These are phyloP conservation scores for Ophiostoma ulmi DNA, from an alignment of 2,329 filamentous ascomycete genomes.

Conservation along the genomic window DNA sequence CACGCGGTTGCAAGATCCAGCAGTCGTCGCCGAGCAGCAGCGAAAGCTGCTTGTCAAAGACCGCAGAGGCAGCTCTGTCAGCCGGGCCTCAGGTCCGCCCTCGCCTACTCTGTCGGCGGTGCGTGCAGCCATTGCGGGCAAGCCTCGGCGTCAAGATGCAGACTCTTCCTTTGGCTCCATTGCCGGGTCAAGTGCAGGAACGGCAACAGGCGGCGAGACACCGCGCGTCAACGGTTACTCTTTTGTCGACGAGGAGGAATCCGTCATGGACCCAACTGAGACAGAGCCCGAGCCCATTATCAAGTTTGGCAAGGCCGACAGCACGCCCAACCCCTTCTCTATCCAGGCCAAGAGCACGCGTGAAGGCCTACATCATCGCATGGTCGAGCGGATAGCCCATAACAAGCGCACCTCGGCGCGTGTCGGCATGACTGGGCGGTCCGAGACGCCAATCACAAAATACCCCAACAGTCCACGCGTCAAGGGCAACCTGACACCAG, in stretches of 20 bases:
- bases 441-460: constrained; percentile 59
- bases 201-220: constrained; percentile 60
- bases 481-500: constrained; percentile 61
- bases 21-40: constrained; percentile 28
- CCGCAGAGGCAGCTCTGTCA: constrained; percentile 25
- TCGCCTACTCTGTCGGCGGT: constrained; percentile 83
- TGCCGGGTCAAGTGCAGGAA: constrained; percentile 11
- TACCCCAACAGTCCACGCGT: constrained; percentile 63
- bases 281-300: constrained; percentile 41
- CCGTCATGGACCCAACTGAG: constrained; percentile 38
- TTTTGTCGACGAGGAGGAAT: constrained; percentile 76
- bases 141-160: constrained; percentile 56
- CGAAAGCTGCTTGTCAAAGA: not conserved
- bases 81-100: constrained; percentile 50
- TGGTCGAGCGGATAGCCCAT: constrained; percentile 76
- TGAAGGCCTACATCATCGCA: constrained; percentile 76
- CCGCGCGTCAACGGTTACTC: constrained; percentile 89
- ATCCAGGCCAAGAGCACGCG: constrained; percentile 68
- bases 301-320: constrained; percentile 54
- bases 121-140: constrained; percentile 75
- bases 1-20: constrained; percentile 63
- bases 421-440: constrained; percentile 56
- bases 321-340: constrained; percentile 73
- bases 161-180: constrained; percentile 45
- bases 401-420: constrained; percentile 61